Conservation (phyloP, 768 basidiomycete species). For the Paxillus rubicundulus region DNA sequence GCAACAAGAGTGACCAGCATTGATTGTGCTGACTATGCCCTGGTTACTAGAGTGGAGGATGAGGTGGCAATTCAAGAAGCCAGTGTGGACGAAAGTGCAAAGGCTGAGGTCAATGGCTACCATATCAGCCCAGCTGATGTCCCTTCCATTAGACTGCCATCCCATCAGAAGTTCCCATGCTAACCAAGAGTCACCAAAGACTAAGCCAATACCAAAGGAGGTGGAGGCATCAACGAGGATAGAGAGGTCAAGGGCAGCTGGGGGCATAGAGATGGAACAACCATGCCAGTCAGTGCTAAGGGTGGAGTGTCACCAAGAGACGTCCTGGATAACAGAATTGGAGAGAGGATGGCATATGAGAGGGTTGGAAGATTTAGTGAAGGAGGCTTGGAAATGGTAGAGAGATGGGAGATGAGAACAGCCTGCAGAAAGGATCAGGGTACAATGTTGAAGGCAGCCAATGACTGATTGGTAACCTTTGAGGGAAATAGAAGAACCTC, state of each 20-base stretch:
- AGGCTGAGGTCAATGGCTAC: conserved; percentile 43
- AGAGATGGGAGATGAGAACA: conserved; percentile 30
- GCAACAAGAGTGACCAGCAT: no score
- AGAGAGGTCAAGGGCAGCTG: not conserved
- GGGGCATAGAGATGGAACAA: not conserved
- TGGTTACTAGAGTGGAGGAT: conserved; percentile 33
- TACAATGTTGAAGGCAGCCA: conserved; percentile 38
- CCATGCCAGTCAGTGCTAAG: not conserved
- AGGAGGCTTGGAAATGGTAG: conserved; percentile 26
- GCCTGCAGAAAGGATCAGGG: conserved; percentile 31
- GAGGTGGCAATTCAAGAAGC: conserved; percentile 21
- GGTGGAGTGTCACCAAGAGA: not conserved
- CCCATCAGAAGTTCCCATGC: conserved; percentile 37
- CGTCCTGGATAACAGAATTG: not conserved
- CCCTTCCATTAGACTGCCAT: no score
- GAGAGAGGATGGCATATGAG: not conserved
- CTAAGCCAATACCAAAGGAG: conserved; percentile 40
- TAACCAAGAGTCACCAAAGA: conserved; percentile 33
- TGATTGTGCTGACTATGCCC: no score
- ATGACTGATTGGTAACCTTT: conserved; percentile 27
- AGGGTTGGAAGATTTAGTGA: conserved; percentile 11
- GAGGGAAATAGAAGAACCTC: conserved; percentile 4
- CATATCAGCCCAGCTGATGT: conserved; percentile 47
- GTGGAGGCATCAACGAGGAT: conserved; percentile 42
- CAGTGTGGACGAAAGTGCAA: conserved; percentile 26